A percentile compares a stretch with the other conserved stretches of the same genome.
Evolutionary conservation across 1,284 basidiomycete genomes (phyloP).

Genomic region (Ustilago esculenta): DNA sequence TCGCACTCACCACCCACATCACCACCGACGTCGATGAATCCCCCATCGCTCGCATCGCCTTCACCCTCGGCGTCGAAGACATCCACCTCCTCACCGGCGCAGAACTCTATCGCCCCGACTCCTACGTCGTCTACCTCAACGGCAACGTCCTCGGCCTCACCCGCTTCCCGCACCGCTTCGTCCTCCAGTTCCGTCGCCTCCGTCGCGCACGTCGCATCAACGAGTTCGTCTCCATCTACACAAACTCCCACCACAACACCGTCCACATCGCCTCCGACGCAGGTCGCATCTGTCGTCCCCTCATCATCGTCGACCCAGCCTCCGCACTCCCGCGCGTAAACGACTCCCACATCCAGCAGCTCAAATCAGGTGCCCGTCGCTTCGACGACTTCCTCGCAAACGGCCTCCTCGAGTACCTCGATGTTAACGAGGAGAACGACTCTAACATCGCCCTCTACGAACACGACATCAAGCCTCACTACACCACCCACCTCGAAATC

Average conservation of each 20-base stretch:
- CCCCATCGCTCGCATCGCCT: slow-evolving; percentile 87
- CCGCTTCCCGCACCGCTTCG: slow-evolving; percentile 84
- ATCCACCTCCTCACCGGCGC: slow-evolving; percentile 91
- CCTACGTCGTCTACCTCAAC: slow-evolving; percentile 96
- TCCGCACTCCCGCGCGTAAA: slow-evolving; percentile 80
- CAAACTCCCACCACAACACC: slow-evolving; percentile 92
- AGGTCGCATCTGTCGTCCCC: slow-evolving; percentile 95
- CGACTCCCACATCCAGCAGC: slow-evolving; percentile 79
- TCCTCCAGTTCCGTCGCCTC: slow-evolving; percentile 87
- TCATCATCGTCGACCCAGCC: slow-evolving; percentile 87
- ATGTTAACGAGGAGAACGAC: slow-evolving; percentile 99
- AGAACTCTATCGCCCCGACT: slow-evolving; percentile 90
- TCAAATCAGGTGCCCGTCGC: slow-evolving; percentile 80
- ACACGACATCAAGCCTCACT: slow-evolving; percentile 78
- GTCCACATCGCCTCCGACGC: slow-evolving; percentile 98
- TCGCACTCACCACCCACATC: slow-evolving; percentile 99
- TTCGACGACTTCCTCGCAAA: slow-evolving; percentile 95
- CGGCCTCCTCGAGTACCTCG: slow-evolving; percentile 98
- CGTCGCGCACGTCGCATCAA: slow-evolving; percentile 90
- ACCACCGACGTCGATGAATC: slow-evolving; percentile 98
- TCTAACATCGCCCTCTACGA: slow-evolving; percentile 97
- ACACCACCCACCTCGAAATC: slow-evolving; percentile 94
- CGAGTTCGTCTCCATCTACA: slow-evolving; percentile 96
- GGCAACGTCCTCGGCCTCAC: slow-evolving; percentile 95
- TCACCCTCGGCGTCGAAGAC: slow-evolving; percentile 96